Evolutionary conservation across 2,329 filamentous ascomycete genomes (phyloP).

Genomic region (Periconia digitata): DNA sequence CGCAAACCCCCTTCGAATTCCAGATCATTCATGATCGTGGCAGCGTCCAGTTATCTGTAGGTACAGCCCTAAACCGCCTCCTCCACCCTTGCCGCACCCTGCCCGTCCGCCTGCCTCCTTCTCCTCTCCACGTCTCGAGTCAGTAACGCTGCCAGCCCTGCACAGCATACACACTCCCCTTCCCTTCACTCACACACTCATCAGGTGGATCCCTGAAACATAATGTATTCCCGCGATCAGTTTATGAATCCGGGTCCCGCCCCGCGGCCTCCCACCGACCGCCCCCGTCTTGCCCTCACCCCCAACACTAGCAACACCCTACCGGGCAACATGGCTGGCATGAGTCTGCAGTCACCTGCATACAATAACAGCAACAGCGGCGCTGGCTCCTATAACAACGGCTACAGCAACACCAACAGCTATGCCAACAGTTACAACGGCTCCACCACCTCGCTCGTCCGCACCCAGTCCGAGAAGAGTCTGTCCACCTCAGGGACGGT

Average conservation of each 20-base stretch:
- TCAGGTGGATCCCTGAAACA: constrained; percentile 27
- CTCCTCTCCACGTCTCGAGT: no score
- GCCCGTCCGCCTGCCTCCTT: constrained; percentile 1
- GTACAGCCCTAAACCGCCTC: no score
- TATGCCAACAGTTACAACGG: constrained; percentile 29
- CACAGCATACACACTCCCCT: constrained; percentile 1
- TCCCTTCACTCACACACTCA: not conserved
- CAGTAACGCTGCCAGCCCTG: no score
- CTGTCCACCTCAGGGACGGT: constrained; percentile 41
- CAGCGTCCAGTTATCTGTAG: no score
- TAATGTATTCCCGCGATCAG: constrained; percentile 63
- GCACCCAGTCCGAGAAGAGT: constrained; percentile 46
- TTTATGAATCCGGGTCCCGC: constrained; percentile 98
- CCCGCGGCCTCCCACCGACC: constrained; percentile 82
- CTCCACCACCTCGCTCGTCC: constrained; percentile 43
- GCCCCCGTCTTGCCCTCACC: constrained; percentile 78
- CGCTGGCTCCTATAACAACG: not conserved
- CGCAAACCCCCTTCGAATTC: no score
- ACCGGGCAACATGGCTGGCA: constrained; percentile 76
- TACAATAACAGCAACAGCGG: constrained; percentile 22
- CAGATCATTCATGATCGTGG: no score
- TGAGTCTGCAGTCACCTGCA: constrained; percentile 68
- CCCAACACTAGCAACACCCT: constrained; percentile 68
- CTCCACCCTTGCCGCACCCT: no score
- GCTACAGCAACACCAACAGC: constrained; percentile 20